Base-by-base conservation (phyloP, 257 asterid genomes). In the Prunella vulgaris region DNA sequence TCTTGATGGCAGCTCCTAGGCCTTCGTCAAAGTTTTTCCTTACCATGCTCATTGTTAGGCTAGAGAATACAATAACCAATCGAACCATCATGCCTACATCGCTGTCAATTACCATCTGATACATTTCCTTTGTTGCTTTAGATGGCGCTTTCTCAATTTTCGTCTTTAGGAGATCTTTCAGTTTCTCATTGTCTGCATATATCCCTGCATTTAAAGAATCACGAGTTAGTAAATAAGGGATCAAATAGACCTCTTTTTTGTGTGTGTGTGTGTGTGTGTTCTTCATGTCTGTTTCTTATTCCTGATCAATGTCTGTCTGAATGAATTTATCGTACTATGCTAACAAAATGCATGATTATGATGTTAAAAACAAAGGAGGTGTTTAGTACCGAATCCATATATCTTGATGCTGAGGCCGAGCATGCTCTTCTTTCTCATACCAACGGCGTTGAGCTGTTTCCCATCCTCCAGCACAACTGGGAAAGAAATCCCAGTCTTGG, bases 371-470 rank as follows among this genome's bases (percentile, higher is more conserved):
- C 15, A 32, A 40, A 17, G 56, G 18, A 66, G 54, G 57, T 44
- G 33, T 52, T 58, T 18, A 37, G 2, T 82, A 90, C 89, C 93
- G 42, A 86, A 90, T 74, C 77, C 90, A 54, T 84, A 86, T 22
- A 88, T 79, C 81, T 88, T 88, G 83, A 90, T 77, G 63, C 93
- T 82, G 64, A 87, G 12, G 69, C 97, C 89, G 49, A 88, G 83
- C 83, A 88, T 81, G 84, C 92, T 88, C 78, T 84, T 90, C 87
- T 88, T 90, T 80, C 95, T 83, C 78, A 86, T 74, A 44, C 97
- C 93, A 42, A 82, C 82, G 40, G 90, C 80, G 53, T 72, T 70
- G 66, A 90, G 83, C 68, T 76, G 79, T 78, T 83, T 90, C 61
- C 88, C 88, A 21, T 84, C 87, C 4, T 66, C 80, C 76, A 88